Conservation (phyloP, 106 monocot species). For the Dactylorhiza incarnata region DNA sequence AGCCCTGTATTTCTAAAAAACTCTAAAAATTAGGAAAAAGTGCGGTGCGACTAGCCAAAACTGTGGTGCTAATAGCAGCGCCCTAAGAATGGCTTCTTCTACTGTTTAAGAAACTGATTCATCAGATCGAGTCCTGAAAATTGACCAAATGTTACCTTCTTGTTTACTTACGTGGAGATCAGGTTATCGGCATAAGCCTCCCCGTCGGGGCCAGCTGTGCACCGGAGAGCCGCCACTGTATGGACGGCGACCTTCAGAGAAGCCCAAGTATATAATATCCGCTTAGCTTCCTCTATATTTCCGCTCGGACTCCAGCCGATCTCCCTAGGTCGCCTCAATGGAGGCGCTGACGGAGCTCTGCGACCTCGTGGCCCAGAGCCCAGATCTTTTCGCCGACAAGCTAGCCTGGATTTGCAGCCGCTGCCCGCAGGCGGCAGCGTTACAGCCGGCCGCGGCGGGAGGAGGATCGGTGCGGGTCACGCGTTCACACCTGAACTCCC, state of each 20-base stretch:
- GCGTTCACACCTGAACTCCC: constrained; percentile 53
- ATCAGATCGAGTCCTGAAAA: no score
- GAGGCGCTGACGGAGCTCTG: constrained; percentile 86
- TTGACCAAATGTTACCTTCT: no score
- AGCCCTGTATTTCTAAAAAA: no score
- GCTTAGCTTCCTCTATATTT: background rate
- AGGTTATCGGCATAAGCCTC: no score
- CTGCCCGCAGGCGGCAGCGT: constrained; percentile 43
- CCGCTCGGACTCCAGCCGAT: background rate
- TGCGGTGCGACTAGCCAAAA: no score
- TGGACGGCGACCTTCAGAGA: background rate
- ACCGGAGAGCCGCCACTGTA: no score
- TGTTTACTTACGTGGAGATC: no score
- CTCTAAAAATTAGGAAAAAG: no score
- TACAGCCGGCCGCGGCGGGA: constrained; percentile 16
- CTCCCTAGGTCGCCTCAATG: constrained; percentile 24
- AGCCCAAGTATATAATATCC: background rate
- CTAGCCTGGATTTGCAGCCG: constrained; percentile 86
- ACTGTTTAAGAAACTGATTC: no score
- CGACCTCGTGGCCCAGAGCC: constrained; percentile 74
- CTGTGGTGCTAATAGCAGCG: no score
- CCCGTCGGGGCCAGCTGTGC: no score
- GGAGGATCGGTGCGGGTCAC: constrained; percentile 26
- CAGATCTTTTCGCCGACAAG: constrained; percentile 74
- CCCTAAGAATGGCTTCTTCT: no score